These are phyloP conservation scores for Acer saccharum DNA, from an alignment of 345 rosid species.

Conservation along the genomic window DNA sequence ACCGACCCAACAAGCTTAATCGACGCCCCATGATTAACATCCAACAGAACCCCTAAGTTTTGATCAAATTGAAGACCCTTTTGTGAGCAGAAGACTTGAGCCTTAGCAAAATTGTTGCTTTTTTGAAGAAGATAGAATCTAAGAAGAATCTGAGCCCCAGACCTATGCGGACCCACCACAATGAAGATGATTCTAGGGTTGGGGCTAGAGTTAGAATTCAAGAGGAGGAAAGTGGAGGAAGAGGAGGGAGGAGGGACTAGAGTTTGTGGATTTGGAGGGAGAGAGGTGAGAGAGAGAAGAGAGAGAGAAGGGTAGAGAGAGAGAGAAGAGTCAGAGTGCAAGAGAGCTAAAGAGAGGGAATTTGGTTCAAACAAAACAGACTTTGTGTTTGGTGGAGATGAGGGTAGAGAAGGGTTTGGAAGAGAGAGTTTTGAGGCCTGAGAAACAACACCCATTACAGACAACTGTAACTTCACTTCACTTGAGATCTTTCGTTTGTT, in stretches of 20 bases:
- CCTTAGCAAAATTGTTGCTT: constrained; percentile 31
- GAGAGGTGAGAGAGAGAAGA: constrained; percentile 31
- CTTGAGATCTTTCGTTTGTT: too few relatives aligned
- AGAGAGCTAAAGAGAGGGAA: constrained; percentile 68
- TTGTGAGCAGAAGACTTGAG: constrained; percentile 58
- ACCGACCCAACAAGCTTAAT: constrained; percentile 64
- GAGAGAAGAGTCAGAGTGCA: constrained; percentile 63
- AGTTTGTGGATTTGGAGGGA: constrained; percentile 35
- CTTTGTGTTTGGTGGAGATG: constrained; percentile 35
- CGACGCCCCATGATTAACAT: constrained; percentile 58
- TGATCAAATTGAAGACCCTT: constrained; percentile 58
- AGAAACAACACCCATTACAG: constrained; percentile 39
- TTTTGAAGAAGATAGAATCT: constrained; percentile 42
- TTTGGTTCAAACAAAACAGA: constrained; percentile 65
- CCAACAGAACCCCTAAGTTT: constrained; percentile 59
- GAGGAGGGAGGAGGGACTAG: constrained; percentile 34
- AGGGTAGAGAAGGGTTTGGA: constrained; percentile 39
- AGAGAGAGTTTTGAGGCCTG: constrained; percentile 49
- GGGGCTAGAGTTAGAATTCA: constrained; percentile 15
- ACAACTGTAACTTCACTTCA: neutral
- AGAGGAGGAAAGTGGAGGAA: constrained; percentile 29
- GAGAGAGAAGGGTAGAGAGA: constrained; percentile 60
- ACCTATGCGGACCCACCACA: constrained; percentile 55
- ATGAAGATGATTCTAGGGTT: constrained; percentile 48
- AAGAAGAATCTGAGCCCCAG: constrained; percentile 60